Evolutionary conservation across 2,329 filamentous ascomycete genomes (phyloP), one percentile per base, ranked within the genome.

Genomic region (Thielaviopsis ethacetica): DNA sequence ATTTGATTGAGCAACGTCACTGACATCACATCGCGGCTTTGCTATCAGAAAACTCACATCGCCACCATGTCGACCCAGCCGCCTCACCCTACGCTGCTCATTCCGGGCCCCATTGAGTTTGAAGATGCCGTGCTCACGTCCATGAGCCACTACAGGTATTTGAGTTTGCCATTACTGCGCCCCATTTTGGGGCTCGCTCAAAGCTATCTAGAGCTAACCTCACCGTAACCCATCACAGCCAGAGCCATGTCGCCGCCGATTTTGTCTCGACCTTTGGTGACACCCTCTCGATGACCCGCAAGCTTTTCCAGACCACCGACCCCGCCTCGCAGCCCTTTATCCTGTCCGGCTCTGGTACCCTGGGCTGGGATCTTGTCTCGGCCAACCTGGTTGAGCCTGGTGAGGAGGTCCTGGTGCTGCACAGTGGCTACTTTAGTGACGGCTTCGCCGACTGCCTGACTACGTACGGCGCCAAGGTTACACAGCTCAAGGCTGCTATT

Each of bases 91-190:
- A 85, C 91, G 59, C 78, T 98, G 73, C 83, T 98, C 74, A 97
- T 98, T 68, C 93, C 93, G 55, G 93, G 93, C 63, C 93, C 93
- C 68, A 95, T 97, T 71, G 91, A 97, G 76, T 96, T 96, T 69
- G 91, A 96, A 71, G 91, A 97, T 91, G 90, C 84, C 54, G 91
- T 97, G 62, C 82, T 96, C 57, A 82, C 91, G 72, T 88, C 90
- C 62, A 96, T 96, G 91, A 85, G 86, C 76, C 90, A 95, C 74
- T 95, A 86, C 75, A 91, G 87, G 86, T 89, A 60, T 38, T 13
- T 22, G 12, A 13, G 13, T 13, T n/a, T 52, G n/a, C 17, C n/a
- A 9, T 24, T 3, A 27, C 7, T 34, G 3, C 2, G 10, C 30
- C 10, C 30, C 10, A 34, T 34, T 44, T 56, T 58, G 41, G n/a